These are phyloP conservation scores for Candida odintsovae DNA, from an alignment of 805 yeast genomes.

Conservation along the genomic window DNA sequence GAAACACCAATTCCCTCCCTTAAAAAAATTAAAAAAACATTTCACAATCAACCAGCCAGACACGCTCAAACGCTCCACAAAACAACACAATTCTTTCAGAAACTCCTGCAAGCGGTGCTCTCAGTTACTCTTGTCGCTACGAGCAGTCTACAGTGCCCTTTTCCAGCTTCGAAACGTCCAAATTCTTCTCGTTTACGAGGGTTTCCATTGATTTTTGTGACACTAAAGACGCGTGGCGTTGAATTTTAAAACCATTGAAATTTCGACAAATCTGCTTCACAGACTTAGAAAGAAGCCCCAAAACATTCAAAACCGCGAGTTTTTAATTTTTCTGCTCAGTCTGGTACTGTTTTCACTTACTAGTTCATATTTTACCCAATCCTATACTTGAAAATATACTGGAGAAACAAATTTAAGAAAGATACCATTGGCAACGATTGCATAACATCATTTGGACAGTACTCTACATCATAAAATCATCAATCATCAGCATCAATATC, in stretches of 20 bases:
- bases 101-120: background rate
- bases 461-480: background rate
- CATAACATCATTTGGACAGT: slow-evolving; percentile 2
- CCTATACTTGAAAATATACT: background rate
- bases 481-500: slow-evolving; percentile 1
- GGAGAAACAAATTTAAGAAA: background rate
- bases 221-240: slow-evolving; percentile 9
- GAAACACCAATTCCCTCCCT: slow-evolving; percentile 5
- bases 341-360: background rate
- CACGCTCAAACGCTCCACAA: background rate
- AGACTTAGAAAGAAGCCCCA: background rate
- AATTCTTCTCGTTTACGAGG: background rate
- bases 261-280: background rate
- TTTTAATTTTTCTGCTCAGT: background rate
- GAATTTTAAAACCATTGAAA: background rate
- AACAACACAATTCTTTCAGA: background rate
- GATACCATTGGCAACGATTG: no score
- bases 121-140: background rate
- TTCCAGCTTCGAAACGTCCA: background rate
- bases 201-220: slow-evolving; percentile 1
- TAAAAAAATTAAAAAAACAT: slow-evolving; percentile 2
- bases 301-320: background rate
- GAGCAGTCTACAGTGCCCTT: background rate
- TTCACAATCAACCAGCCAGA: slow-evolving; percentile 1
- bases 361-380: background rate